Base-by-base conservation (phyloP, 768 basidiomycete species). In the Dioszegia crocea region DNA sequence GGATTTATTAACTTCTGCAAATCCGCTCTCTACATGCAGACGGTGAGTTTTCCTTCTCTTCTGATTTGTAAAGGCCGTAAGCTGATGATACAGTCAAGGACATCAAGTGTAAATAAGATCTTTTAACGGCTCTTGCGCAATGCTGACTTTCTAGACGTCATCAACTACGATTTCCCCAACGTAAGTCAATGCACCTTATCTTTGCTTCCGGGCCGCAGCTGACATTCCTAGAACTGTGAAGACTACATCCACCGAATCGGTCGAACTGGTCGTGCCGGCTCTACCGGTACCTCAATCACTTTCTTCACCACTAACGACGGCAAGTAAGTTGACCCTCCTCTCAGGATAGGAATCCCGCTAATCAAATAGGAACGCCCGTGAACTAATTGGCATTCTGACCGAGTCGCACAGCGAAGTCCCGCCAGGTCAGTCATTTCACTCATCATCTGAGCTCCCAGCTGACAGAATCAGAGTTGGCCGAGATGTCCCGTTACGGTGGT, bases 221-320 rank as follows among this genome's bases (percentile, higher is more conserved):
- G 36, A 52, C n/a, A n/a, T n/a, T n/a, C n/a, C n/a, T n/a, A 60
- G 58, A 93, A 94, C 75, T 90, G 89, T 72, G 92, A 94, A 81
- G 93, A 96, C 78, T 98, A 98, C 79, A 91, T 97, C 61, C 94
- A 99, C 80, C 91, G 94, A 67, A 99, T 99, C 72, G 79, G 80
- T 63, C 78, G 79, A 59, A 80, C 79, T 46, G 96, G 94, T 64
- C 91, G 94, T 77, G 96, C 94, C 64, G 93, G 93, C 49, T 59
- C 67, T 24, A 77, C 57, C 52, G 93, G 93, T 65, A 86, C 85
- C 38, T 89, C 91, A 0, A 93, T 89, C 79, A 94, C 93, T 6
- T 98, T 91, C 82, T 92, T 98, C 80, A 96, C 91, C 45, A 89
- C 93, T 48, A 91, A 97, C 70, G 94, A 96, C 76, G 85, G 90